These are phyloP conservation scores for Sporothrix curviconia DNA, from an alignment of 2,329 filamentous ascomycete species.

Conservation along the genomic window DNA sequence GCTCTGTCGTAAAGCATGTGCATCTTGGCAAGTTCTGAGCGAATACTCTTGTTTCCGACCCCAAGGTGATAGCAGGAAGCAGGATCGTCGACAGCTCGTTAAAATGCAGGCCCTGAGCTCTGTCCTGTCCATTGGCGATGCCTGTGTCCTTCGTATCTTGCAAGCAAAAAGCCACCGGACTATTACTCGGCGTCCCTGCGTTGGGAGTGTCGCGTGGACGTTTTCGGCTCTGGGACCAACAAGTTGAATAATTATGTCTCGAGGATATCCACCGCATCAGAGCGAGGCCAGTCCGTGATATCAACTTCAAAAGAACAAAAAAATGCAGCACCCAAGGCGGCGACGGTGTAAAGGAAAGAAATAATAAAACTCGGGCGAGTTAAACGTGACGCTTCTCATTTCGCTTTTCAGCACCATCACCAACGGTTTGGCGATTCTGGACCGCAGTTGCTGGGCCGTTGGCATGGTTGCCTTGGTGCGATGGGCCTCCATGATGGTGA, in stretches of 20 bases:
- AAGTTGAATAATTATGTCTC: not conserved
- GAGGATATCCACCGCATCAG: not conserved
- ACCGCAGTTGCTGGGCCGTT: conserved; percentile 27
- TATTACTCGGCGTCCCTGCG: no score
- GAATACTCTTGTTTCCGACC: no score
- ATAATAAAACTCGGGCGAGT: not conserved
- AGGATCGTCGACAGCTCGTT: no score
- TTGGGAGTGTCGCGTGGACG: no score
- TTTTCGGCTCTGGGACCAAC: not conserved
- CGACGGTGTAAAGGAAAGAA: not conserved
- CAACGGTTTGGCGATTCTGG: conserved; percentile 25
- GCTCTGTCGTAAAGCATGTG: no score
- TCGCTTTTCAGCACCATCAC: conserved; percentile 39
- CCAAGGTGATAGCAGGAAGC: no score
- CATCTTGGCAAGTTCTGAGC: no score
- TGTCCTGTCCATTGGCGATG: no score
- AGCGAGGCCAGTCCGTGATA: not conserved
- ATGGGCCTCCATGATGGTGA: conserved; percentile 12
- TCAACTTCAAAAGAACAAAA: not conserved
- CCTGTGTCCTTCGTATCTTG: no score
- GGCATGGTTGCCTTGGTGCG: conserved; percentile 34
- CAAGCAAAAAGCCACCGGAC: no score
- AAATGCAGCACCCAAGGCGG: not conserved
- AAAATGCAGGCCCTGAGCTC: no score
- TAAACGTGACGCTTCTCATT: conserved; percentile 23